phyloP scores from a whole-genome alignment of 1,139 yeast species.

The Arxiozyma slooffiae region DNA sequence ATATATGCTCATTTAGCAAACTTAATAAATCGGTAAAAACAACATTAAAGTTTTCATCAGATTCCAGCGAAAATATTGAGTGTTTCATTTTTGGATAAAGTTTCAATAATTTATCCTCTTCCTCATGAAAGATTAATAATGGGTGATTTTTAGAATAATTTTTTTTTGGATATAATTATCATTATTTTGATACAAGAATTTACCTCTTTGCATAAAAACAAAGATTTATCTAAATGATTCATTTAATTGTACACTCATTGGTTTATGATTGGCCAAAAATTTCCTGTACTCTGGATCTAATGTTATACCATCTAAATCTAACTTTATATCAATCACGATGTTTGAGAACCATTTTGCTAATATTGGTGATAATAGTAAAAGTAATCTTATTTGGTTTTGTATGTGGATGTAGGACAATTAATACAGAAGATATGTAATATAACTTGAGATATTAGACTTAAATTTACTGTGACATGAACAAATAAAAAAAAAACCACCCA shows the following conservation, averaged over 20 bases:
- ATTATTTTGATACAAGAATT: conserved; percentile 17
- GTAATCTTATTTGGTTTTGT: conserved; percentile 48
- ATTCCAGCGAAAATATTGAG: conserved; percentile 29
- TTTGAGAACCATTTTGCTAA: conserved; percentile 46
- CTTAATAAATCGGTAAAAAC: conserved; percentile 17
- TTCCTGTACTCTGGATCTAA: conserved; percentile 42
- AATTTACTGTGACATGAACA: conserved; percentile 62
- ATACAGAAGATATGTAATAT: conserved; percentile 60
- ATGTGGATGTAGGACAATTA: conserved; percentile 48
- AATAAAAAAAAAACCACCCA: conserved; percentile 86
- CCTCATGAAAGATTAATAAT: conserved; percentile 47
- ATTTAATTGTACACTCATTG: conserved; percentile 35
- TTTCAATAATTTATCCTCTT: conserved; percentile 32
- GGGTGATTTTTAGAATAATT: conserved; percentile 39
- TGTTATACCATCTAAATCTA: conserved; percentile 48
- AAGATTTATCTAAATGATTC: conserved; percentile 45
- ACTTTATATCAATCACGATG: conserved; percentile 45
- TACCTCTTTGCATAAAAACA: conserved; percentile 47
- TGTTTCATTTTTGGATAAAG: conserved; percentile 32
- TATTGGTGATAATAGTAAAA: conserved; percentile 38
- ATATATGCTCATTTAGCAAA: conserved; percentile 15
- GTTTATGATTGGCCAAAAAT: conserved; percentile 38
- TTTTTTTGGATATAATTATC: conserved; percentile 37
- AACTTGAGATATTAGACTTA: conserved; percentile 45
- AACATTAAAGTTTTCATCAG: conserved; percentile 16